Evolutionary conservation across 2,329 filamentous ascomycete species (phyloP).

Genomic region (Huntiella bhutanensis): DNA sequence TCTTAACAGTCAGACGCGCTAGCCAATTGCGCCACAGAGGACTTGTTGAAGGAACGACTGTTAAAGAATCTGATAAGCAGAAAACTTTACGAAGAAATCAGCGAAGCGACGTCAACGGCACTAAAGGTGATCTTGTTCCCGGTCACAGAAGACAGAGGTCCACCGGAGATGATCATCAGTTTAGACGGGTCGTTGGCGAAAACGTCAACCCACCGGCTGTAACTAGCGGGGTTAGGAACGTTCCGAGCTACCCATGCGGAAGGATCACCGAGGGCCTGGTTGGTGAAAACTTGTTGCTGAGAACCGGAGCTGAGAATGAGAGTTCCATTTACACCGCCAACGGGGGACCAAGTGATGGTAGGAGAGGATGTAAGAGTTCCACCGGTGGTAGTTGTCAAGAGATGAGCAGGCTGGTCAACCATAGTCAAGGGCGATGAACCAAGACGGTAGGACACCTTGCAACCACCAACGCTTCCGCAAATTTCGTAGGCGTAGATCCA

Average conservation of each 20-base stretch:
- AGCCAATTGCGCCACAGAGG: constrained; percentile 31
- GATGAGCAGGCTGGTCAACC: constrained; percentile 19
- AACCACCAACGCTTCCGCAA: constrained; percentile 26
- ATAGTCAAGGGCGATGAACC: constrained; percentile 19
- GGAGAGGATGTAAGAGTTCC: constrained; percentile 20
- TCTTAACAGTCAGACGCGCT: constrained; percentile 39
- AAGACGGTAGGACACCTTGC: constrained; percentile 28
- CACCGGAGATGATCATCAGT: constrained; percentile 26
- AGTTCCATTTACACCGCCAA: constrained; percentile 26
- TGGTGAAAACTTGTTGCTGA: constrained; percentile 23
- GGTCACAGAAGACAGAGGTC: constrained; percentile 27
- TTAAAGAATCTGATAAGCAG: no score
- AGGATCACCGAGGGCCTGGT: constrained; percentile 22
- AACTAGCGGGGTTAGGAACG: constrained; percentile 20
- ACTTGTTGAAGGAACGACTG: background rate
- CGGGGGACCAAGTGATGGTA: constrained; percentile 25
- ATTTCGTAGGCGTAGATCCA: constrained; percentile 50
- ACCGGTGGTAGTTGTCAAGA: constrained; percentile 18
- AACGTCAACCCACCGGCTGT: constrained; percentile 21
- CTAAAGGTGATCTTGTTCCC: constrained; percentile 25
- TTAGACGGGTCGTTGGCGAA: constrained; percentile 19
- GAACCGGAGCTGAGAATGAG: constrained; percentile 23
- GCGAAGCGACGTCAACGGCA: constrained; percentile 15
- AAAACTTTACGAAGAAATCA: constrained; percentile 6
- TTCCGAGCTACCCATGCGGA: constrained; percentile 21